phyloP scores from a whole-genome alignment of 352 stramenopile genomes.

The Globisporangium nodosum region DNA sequence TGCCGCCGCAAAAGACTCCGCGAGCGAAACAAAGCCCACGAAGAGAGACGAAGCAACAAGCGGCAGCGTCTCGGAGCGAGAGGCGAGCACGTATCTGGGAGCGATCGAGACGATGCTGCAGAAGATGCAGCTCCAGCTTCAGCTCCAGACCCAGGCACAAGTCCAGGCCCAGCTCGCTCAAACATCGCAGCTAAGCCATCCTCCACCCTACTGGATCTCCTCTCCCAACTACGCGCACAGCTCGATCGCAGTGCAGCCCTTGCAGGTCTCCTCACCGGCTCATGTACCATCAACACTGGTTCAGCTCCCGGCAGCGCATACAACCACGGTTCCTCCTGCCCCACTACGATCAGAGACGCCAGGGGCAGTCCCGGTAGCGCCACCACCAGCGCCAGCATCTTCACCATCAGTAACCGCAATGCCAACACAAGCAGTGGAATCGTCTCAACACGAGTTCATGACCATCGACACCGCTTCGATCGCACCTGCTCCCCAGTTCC shows the following conservation, averaged over 20 bases:
- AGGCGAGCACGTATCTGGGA: slow-evolving; percentile 28
- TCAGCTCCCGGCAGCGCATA: not conserved
- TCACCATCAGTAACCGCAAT: too few species aligned
- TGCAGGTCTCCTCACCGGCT: not conserved
- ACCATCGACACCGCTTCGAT: too few species aligned
- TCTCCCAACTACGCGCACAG: slow-evolving; percentile 4
- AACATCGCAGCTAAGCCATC: not conserved
- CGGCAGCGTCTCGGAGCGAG: slow-evolving; percentile 12
- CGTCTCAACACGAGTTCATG: not conserved
- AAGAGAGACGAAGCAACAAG: not conserved
- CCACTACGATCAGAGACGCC: not conserved
- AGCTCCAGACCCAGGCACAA: slow-evolving; percentile 33
- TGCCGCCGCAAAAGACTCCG: not conserved
- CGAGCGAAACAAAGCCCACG: not conserved
- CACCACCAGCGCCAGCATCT: not conserved
- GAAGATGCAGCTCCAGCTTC: slow-evolving; percentile 63
- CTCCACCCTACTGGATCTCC: slow-evolving; percentile 5
- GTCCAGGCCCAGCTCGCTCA: slow-evolving; percentile 18
- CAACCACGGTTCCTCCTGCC: not conserved
- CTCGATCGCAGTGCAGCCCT: not conserved
- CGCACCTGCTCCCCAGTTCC: too few species aligned
- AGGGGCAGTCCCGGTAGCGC: not conserved
- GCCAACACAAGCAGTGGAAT: not conserved
- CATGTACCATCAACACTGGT: not conserved
- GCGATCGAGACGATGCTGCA: slow-evolving; percentile 54